Percentiles rank a stretch among this genome's conserved stretches.
Evolutionary conservation across 345 rosid species (phyloP).

Genomic region (Noccaea bulbosa): DNA sequence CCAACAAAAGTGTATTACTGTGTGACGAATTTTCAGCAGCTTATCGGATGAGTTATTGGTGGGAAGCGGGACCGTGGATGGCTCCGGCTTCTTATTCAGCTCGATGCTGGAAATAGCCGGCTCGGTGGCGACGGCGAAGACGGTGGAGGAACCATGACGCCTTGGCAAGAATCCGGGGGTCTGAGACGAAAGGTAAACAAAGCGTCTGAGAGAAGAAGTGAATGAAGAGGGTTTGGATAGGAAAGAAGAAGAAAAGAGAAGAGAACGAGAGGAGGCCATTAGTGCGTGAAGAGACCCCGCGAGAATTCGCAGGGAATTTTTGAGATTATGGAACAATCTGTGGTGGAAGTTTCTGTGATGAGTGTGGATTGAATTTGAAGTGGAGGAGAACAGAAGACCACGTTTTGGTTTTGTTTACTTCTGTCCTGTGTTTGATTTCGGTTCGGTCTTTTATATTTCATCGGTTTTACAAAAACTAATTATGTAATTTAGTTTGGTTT

Average conservation of each 20-base stretch:
- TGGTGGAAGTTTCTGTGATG: slow-evolving; percentile 28
- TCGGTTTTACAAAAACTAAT: too few species aligned
- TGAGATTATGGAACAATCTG: slow-evolving; percentile 21
- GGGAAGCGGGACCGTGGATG: slow-evolving; percentile 62
- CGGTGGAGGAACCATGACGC: slow-evolving; percentile 40
- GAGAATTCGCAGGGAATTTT: slow-evolving; percentile 25
- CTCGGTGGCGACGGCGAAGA: slow-evolving; percentile 64
- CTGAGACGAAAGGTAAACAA: slow-evolving; percentile 47
- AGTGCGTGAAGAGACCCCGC: background rate
- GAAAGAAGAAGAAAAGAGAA: slow-evolving; percentile 48
- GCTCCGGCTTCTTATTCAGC: slow-evolving; percentile 32
- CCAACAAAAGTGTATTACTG: slow-evolving; percentile 49
- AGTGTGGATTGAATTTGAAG: slow-evolving; percentile 25
- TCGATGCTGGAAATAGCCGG: slow-evolving; percentile 50
- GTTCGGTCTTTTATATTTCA: background rate
- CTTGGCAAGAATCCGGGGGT: slow-evolving; percentile 33
- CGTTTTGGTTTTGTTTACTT: slow-evolving; percentile 16
- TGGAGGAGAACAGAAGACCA: slow-evolving; percentile 9
- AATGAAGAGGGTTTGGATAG: slow-evolving; percentile 48
- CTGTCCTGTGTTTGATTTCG: background rate
- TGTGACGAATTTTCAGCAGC: slow-evolving; percentile 81
- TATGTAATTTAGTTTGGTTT: too few species aligned
- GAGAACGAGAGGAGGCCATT: slow-evolving; percentile 58
- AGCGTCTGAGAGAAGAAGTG: slow-evolving; percentile 49
- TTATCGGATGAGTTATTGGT: slow-evolving; percentile 78